phyloP scores from a whole-genome alignment of 2,329 filamentous ascomycete species.

The Setomelanomma holmii region DNA sequence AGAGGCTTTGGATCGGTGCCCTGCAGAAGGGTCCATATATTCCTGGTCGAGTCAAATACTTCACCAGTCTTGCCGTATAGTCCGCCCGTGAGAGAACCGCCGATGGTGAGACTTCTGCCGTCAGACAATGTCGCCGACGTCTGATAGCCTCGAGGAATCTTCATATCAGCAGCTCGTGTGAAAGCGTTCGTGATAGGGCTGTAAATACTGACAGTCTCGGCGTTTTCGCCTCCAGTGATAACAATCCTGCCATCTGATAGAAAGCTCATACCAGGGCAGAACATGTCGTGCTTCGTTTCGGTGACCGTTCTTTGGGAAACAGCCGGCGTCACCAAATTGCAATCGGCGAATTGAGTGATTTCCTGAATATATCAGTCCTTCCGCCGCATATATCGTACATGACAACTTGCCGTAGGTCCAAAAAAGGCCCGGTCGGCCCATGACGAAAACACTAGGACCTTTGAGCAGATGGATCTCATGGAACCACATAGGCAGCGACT shows the following conservation, averaged over 20 bases:
- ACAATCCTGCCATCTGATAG: slow-evolving; percentile 59
- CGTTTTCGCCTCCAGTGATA: slow-evolving; percentile 62
- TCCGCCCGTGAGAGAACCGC: slow-evolving; percentile 59
- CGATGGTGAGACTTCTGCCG: slow-evolving; percentile 65
- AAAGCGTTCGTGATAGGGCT: slow-evolving; percentile 55
- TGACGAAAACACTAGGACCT: no score
- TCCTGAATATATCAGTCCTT: no score
- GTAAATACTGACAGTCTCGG: slow-evolving; percentile 54
- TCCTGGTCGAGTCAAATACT: slow-evolving; percentile 28
- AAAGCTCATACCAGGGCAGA: slow-evolving; percentile 62
- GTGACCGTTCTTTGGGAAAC: slow-evolving; percentile 41
- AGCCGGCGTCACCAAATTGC: background rate
- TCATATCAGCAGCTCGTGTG: slow-evolving; percentile 57
- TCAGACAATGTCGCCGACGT: slow-evolving; percentile 59
- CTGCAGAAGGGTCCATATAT: slow-evolving; percentile 29
- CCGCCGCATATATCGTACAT: no score
- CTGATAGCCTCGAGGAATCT: slow-evolving; percentile 67
- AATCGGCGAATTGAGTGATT: background rate
- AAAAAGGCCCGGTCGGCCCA: no score
- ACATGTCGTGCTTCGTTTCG: slow-evolving; percentile 63
- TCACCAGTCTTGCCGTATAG: slow-evolving; percentile 63
- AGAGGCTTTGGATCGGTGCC: slow-evolving; percentile 22
- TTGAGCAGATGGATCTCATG: no score
- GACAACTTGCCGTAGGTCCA: no score
- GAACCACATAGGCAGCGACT: no score